phyloP scores from a whole-genome alignment of 495 filamentous ascomycete genomes.

The Aspergillus sclerotioniger region DNA sequence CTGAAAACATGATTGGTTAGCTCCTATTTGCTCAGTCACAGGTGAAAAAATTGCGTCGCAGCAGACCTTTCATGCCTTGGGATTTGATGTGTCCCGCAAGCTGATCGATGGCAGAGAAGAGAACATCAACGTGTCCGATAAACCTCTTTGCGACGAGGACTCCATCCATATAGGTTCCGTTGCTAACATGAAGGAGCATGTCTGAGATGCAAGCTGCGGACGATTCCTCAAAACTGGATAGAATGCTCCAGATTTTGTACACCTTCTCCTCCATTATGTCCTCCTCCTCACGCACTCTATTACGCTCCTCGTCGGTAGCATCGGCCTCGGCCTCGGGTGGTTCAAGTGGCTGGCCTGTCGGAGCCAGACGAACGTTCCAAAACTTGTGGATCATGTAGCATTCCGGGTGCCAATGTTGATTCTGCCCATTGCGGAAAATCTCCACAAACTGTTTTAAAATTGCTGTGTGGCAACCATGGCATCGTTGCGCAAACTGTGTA shows the following conservation, averaged over 20 bases:
- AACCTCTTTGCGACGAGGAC: conserved; percentile 96
- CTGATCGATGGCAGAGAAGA: conserved; percentile 86
- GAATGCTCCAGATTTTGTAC: conserved; percentile 95
- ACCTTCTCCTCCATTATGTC: conserved; percentile 97
- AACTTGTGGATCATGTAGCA: conserved; percentile 99
- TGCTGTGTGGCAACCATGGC: conserved; percentile 95
- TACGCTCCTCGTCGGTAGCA: conserved; percentile 72
- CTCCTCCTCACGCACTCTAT: conserved; percentile 76
- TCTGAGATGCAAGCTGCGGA: conserved; percentile 98
- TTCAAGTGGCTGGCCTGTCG: conserved; percentile 49
- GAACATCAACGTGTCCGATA: conserved; percentile 90
- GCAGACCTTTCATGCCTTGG: conserved; percentile 68
- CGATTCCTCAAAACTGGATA: conserved; percentile 96
- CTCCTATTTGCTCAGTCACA: neutral
- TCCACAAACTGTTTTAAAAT: conserved; percentile 99
- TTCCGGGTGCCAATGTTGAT: conserved; percentile 99
- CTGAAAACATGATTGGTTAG: conserved; percentile 45
- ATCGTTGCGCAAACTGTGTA: conserved; percentile 92
- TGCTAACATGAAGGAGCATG: conserved; percentile 98
- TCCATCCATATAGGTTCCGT: conserved; percentile 92
- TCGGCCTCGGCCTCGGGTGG: conserved; percentile 52
- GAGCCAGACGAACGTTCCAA: conserved; percentile 91
- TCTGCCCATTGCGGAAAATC: conserved; percentile 94
- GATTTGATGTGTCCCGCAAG: conserved; percentile 69
- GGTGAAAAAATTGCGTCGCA: neutral